phyloP scores from a whole-genome alignment of 2,329 filamentous ascomycete species.

The Penicillium sp. region DNA sequence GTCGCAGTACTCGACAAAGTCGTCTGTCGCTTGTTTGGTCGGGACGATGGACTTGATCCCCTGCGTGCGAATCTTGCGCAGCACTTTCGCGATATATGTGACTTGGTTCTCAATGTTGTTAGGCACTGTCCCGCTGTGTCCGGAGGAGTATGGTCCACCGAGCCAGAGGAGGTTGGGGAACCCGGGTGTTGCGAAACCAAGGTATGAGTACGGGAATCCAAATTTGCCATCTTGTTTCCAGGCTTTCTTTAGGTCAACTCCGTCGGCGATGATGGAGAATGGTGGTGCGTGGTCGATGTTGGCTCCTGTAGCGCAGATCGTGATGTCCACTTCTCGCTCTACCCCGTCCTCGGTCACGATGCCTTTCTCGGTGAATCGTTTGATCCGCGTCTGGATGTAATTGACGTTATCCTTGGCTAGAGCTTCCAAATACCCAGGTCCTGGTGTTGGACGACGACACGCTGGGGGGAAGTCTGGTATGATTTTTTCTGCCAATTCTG shows the following conservation, averaged over 20 bases:
- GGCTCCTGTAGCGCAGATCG: slow-evolving; percentile 62
- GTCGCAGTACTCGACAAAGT: slow-evolving; percentile 42
- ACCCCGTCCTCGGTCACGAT: slow-evolving; percentile 53
- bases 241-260: slow-evolving; percentile 45
- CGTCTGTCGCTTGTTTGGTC: slow-evolving; percentile 51
- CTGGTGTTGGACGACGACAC: slow-evolving; percentile 57
- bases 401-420: slow-evolving; percentile 54
- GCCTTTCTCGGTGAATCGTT: slow-evolving; percentile 50
- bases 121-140: slow-evolving; percentile 57
- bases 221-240: slow-evolving; percentile 51
- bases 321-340: slow-evolving; percentile 52
- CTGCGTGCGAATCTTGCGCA: slow-evolving; percentile 59
- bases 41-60: slow-evolving; percentile 57
- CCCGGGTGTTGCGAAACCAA: slow-evolving; percentile 54
- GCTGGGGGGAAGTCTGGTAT: slow-evolving; percentile 57
- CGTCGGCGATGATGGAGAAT: slow-evolving; percentile 52
- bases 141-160: slow-evolving; percentile 52
- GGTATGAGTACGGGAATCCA: slow-evolving; percentile 60
- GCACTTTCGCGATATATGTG: slow-evolving; percentile 56
- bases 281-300: slow-evolving; percentile 52
- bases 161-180: slow-evolving; percentile 62
- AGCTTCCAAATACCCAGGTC: slow-evolving; percentile 60
- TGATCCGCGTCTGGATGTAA: slow-evolving; percentile 51
- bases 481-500: slow-evolving; percentile 48
- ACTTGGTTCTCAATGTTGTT: slow-evolving; percentile 59